Evolutionary conservation across 2,329 filamentous ascomycete genomes (phyloP).

Genomic region (Monosporascus sp.): DNA sequence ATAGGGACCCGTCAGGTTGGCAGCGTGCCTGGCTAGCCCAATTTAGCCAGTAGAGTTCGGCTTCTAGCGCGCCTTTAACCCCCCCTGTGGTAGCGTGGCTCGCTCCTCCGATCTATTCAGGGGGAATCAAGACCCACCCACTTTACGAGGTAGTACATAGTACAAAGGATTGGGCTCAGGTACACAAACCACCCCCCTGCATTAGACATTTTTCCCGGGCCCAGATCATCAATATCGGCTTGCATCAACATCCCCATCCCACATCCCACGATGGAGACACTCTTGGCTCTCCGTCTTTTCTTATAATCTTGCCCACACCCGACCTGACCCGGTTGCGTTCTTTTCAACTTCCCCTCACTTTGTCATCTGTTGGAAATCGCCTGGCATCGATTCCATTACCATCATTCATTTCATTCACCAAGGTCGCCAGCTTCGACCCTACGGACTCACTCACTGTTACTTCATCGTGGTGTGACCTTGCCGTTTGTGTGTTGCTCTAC

Average conservation of each 20-base stretch:
- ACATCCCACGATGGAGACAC: background rate
- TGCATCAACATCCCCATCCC: background rate
- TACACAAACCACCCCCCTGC: background rate
- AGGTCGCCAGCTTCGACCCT: constrained; percentile 25
- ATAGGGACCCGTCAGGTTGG: too few relatives aligned
- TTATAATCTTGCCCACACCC: too few relatives aligned
- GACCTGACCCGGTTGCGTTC: background rate
- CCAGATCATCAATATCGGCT: background rate
- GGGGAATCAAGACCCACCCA: background rate
- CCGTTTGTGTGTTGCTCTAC: constrained; percentile 11
- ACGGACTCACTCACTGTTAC: constrained; percentile 3
- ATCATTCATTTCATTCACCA: constrained; percentile 22
- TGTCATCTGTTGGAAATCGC: constrained; percentile 9
- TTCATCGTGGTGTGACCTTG: constrained; percentile 9
- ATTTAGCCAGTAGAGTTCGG: background rate
- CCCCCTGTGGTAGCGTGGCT: background rate
- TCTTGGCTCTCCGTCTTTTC: too few relatives aligned
- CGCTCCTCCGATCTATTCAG: background rate
- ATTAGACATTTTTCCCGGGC: background rate
- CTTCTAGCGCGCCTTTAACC: background rate
- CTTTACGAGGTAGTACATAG: too few relatives aligned
- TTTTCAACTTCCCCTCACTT: background rate
- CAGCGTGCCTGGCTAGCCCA: background rate
- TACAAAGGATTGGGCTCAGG: background rate
- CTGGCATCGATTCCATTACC: constrained; percentile 12